A percentile compares a stretch with the other conserved stretches of the same genome.
Conservation (phyloP, 140 eudicot genomes). For the Senecio squalidus region DNA sequence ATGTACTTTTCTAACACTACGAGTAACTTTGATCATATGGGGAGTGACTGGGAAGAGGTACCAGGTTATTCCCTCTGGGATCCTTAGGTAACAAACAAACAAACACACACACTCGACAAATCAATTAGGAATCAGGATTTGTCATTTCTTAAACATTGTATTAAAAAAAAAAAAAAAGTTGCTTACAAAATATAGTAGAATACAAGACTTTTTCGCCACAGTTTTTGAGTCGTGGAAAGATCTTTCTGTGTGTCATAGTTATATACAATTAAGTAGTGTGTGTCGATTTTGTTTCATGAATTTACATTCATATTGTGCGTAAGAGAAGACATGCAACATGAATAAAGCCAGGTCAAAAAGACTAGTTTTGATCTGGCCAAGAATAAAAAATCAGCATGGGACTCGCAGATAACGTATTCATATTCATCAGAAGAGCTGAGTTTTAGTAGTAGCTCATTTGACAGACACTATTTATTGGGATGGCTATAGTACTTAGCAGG, state of each 20-base stretch:
- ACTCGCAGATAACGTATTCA: slow-evolving; percentile 11
- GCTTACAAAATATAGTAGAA: background rate
- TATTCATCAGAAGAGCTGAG: slow-evolving; percentile 27
- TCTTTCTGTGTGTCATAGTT: slow-evolving; percentile 1
- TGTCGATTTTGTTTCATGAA: background rate
- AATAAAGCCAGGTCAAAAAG: slow-evolving; percentile 20
- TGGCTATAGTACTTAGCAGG: slow-evolving; percentile 19
- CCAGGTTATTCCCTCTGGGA: slow-evolving; percentile 52
- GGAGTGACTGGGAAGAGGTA: slow-evolving; percentile 48
- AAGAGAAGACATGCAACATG: background rate
- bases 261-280: background rate
- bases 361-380: slow-evolving; percentile 18
- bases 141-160: background rate
- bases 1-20: slow-evolving; percentile 32
- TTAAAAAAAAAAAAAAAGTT: background rate
- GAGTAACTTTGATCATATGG: slow-evolving; percentile 20
- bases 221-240: slow-evolving; percentile 6
- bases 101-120: background rate
- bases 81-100: slow-evolving; percentile 23
- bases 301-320: background rate
- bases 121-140: background rate
- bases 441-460: slow-evolving; percentile 36
- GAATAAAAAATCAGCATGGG: slow-evolving; percentile 15
- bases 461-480: slow-evolving; percentile 14
- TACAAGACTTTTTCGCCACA: slow-evolving; percentile 1